Evolutionary conservation across 2,329 filamentous ascomycete species (phyloP), one percentile per base, ranked within the genome.

Genomic region (Xylariaceae sp.): DNA sequence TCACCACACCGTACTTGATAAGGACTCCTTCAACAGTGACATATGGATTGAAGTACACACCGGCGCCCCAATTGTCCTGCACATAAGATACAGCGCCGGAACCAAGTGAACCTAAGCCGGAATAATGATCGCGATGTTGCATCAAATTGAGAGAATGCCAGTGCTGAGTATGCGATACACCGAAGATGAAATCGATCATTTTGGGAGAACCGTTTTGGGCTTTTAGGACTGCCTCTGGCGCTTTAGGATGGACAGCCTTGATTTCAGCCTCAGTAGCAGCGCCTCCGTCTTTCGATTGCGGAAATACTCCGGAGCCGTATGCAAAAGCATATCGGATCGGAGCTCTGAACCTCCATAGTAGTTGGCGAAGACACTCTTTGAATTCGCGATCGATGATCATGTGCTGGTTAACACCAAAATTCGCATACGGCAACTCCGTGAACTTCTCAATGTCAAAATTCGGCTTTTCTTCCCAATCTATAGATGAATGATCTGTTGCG

Each of bases 151-250:
- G 74, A 26, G 86, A 90, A 67, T 98, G 93, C 88, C 91, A 98
- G 67, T 98, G 93, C 61, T 98, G 87, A 1, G 87, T 89, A 64
- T 95, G 88, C 1, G 87, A 88, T 9, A 97, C 91, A 19, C 91
- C 93, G 61, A 98, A 93, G 53, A 98, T 94, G 62, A 98, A 95
- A 66, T 98, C 93, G 50, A 98, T 95, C 83, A 97, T 95, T 69
- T 96, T 96, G 11, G 89, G 89, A 1, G 83, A 82, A 22, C 88
- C 87, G 55, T 88, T 83, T 64, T 97, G 91, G 52, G 89, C 87
- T 52, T 89, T 87, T 51, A 85, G 73, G 7, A 97, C 83, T 1
- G 88, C 87, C 39, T 81, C 73, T 1, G 89, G 88, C 2, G 91
- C 83, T 47, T 89, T 83, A 6, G 90, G 85, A 59, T 97, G 91